Evolutionary conservation across 352 stramenopile species (phyloP).

Genomic region (Halophytophthora polymorphica): DNA sequence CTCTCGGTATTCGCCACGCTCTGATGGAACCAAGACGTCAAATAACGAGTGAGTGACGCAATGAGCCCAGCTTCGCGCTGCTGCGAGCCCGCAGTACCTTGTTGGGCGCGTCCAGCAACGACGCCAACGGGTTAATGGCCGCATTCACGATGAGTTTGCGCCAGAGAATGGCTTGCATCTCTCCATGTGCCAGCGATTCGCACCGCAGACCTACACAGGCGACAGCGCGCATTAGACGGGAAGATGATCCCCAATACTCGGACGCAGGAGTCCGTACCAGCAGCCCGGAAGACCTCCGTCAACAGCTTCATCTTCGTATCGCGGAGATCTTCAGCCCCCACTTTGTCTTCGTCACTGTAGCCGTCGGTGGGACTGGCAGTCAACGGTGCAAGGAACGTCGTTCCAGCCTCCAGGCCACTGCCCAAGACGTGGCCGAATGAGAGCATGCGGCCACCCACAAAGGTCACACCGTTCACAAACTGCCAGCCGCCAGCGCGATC

Average conservation of each 20-base stretch:
- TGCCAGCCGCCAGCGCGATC: constrained; percentile 20
- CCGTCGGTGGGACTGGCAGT: not conserved
- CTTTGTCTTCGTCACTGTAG: not conserved
- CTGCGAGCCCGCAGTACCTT: constrained; percentile 17
- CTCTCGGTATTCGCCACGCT: constrained; percentile 39
- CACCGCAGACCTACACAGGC: constrained; percentile 36
- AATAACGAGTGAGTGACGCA: not conserved
- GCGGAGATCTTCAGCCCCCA: constrained; percentile 2
- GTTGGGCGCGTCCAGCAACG: constrained; percentile 58
- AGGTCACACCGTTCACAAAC: constrained; percentile 66
- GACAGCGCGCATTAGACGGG: not conserved
- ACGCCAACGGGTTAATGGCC: constrained; percentile 71
- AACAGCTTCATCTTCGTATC: constrained; percentile 29
- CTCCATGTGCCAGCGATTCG: constrained; percentile 29
- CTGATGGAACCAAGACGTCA: constrained; percentile 16
- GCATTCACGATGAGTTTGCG: constrained; percentile 81
- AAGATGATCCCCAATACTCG: not conserved
- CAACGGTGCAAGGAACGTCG: constrained; percentile 55
- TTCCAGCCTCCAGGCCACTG: constrained; percentile 41
- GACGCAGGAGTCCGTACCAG: constrained; percentile 27
- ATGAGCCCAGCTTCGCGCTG: not conserved
- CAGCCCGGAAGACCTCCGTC: constrained; percentile 23
- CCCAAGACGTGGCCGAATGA: constrained; percentile 42
- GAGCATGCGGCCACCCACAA: constrained; percentile 45
- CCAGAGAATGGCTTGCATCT: constrained; percentile 71